Evolutionary conservation across 1,284 basidiomycete species (phyloP).

Genomic region (Cystobasidium sp.): DNA sequence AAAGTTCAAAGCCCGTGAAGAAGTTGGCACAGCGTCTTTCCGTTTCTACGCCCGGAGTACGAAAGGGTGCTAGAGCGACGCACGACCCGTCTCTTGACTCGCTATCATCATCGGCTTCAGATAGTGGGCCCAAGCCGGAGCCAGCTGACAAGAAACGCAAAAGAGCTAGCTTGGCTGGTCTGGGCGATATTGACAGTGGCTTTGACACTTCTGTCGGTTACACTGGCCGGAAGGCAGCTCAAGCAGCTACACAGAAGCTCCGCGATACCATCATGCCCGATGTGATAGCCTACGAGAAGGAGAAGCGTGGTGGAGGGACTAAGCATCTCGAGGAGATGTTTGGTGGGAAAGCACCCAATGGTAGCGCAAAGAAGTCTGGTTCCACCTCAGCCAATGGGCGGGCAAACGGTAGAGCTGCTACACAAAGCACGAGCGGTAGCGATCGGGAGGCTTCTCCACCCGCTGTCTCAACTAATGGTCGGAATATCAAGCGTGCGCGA

Average conservation of each 20-base stretch:
- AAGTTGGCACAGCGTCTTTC: neutral
- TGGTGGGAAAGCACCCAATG: slow-evolving; percentile 29
- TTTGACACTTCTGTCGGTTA: slow-evolving; percentile 2
- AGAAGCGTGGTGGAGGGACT: slow-evolving; percentile 60
- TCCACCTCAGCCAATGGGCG: slow-evolving; percentile 11
- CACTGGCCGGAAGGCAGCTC: slow-evolving; percentile 65
- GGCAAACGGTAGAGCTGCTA: neutral
- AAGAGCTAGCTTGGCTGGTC: slow-evolving; percentile 17
- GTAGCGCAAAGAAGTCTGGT: slow-evolving; percentile 41
- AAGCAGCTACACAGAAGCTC: slow-evolving; percentile 67
- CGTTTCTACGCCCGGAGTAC: neutral
- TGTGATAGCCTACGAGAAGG: slow-evolving; percentile 68
- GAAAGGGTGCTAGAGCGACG: neutral
- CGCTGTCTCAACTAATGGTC: neutral
- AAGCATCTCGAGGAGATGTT: slow-evolving; percentile 44
- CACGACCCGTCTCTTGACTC: neutral
- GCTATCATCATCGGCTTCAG: slow-evolving; percentile 3
- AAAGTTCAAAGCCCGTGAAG: neutral
- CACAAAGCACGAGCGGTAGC: slow-evolving; percentile 15
- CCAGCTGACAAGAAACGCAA: slow-evolving; percentile 25
- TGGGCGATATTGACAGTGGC: slow-evolving; percentile 3
- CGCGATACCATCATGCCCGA: slow-evolving; percentile 76
- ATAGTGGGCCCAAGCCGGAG: neutral
- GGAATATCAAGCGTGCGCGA: neutral
- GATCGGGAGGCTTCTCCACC: slow-evolving; percentile 1